Evolutionary conservation across 1,284 basidiomycete genomes (phyloP).

Genomic region (Pyrrhoderma lamaoense): DNA sequence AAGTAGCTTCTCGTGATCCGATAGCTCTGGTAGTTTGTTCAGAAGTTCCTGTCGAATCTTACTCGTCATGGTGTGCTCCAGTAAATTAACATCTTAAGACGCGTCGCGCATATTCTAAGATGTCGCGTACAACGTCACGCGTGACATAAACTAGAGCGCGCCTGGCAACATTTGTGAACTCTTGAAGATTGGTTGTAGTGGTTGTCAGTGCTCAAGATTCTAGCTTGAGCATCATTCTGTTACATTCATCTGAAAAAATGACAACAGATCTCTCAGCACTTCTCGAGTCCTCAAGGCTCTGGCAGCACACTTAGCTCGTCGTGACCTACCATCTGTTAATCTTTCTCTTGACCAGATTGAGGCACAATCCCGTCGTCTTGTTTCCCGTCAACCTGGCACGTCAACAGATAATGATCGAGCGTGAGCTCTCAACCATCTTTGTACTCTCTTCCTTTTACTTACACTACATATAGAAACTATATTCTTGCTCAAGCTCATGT

Average conservation of each 20-base stretch:
- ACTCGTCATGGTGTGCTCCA: background rate
- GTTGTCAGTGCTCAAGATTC: too few relatives aligned
- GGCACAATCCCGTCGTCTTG: conserved; percentile 75
- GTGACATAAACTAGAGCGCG: background rate
- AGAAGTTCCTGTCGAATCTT: conserved; percentile 12
- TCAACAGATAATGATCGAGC: conserved; percentile 64
- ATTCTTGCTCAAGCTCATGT: conserved; percentile 87
- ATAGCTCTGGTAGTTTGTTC: conserved; percentile 8
- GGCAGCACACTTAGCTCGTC: conserved; percentile 65
- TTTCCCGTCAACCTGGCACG: conserved; percentile 58
- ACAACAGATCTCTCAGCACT: conserved; percentile 59
- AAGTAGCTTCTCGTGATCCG: conserved; percentile 18
- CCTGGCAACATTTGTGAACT: too few relatives aligned
- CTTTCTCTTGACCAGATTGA: conserved; percentile 91
- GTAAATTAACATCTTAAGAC: background rate
- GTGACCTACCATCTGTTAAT: conserved; percentile 78
- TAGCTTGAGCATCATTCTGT: too few relatives aligned
- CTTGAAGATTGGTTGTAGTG: too few relatives aligned
- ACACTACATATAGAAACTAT: conserved; percentile 73
- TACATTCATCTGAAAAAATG: background rate
- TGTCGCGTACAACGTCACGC: conserved; percentile 2
- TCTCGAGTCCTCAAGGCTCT: conserved; percentile 66
- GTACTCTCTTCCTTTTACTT: conserved; percentile 11
- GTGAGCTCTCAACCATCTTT: conserved; percentile 36
- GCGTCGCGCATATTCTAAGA: background rate